Base-by-base conservation (phyloP, 202 grass and related monocot species). In the Panicum hallii region DNA sequence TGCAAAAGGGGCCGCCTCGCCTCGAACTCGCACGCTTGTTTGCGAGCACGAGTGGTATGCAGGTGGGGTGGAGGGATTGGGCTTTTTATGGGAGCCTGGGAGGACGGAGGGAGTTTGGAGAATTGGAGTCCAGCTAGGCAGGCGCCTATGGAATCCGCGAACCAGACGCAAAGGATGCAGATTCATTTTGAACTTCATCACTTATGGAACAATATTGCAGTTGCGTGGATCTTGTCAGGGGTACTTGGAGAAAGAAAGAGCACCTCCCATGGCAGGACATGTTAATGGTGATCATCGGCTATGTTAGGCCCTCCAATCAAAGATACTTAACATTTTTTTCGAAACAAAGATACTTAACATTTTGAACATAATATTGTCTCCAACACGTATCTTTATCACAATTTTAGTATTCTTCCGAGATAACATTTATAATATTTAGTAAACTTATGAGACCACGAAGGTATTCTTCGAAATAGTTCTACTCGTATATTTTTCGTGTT, bases 11-110 rank as follows among this genome's bases (percentile, higher is more conserved):
- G 62, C 19, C 60, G 70, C 49, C 70, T 70, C 54, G 77, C 77
- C 63, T 75, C 34, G 46, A 89, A 82, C 77, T 89, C 78, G 63
- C 19, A 16, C 12, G 38, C 63, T 85, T 85, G 87, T 89, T 85
- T 81, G 36, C 1, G 45, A 89, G 82, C 82, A 81, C 44, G 53
- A 60, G 82, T 16, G 52, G 23, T 74, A 44, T 26, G 79, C 74
- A 79, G 22, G 38, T 64, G 36, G 69, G 56, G 8, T 1, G n/a
- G 43, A 28, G 75, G 43, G 75, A 36, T 23, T 19, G 54, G 83
- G 49, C 32, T 34, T 81, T 88, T 85, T 75, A 75, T 71, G 79
- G 52, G 61, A 38, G 23, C 20, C 0, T 19, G 65, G 61, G 10
- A 14, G 16, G 1, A 4, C 16, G 2, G 32, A 23, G 28, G 8